Percentiles rank a stretch among this genome's conserved stretches.
Evolutionary conservation across 164 flowering plant species (phyloP).

Genomic region (Sextonia rubra): DNA sequence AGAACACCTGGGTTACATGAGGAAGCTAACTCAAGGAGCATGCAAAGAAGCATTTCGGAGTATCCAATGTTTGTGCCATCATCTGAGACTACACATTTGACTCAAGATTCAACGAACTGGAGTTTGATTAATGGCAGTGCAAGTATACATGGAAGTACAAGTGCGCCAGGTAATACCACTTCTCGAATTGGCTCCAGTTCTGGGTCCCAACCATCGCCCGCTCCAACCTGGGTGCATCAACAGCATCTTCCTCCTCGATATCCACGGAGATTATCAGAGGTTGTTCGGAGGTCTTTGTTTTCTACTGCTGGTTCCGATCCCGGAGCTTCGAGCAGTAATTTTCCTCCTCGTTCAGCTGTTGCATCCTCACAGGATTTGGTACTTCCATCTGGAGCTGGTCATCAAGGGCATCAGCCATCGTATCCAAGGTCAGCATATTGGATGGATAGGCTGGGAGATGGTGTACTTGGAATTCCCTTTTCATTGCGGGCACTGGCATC

Average conservation of each 20-base stretch:
- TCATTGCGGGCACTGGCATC: conserved; percentile 50
- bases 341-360: conserved; percentile 28
- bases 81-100: conserved; percentile 34
- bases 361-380: conserved; percentile 35
- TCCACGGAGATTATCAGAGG: conserved; percentile 56
- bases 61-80: conserved; percentile 47
- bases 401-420: conserved; percentile 35
- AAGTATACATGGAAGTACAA: conserved; percentile 31
- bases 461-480: conserved; percentile 47
- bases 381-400: conserved; percentile 38
- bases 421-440: conserved; percentile 43
- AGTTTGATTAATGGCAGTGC: conserved; percentile 28
- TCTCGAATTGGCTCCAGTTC: conserved; percentile 45
- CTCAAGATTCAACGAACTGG: conserved; percentile 36
- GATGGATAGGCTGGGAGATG: conserved; percentile 65
- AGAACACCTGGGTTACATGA: conserved; percentile 26
- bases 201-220: conserved; percentile 29
- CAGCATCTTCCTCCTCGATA: conserved; percentile 31
- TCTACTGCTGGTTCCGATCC: conserved; percentile 38
- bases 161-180: conserved; percentile 16
- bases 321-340: conserved; percentile 34
- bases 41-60: conserved; percentile 42
- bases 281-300: conserved; percentile 49
- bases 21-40: conserved; percentile 34
- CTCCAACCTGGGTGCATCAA: conserved; percentile 37